These are phyloP conservation scores for Umbellularia californica DNA, from an alignment of 164 flowering plant species.

Conservation along the genomic window DNA sequence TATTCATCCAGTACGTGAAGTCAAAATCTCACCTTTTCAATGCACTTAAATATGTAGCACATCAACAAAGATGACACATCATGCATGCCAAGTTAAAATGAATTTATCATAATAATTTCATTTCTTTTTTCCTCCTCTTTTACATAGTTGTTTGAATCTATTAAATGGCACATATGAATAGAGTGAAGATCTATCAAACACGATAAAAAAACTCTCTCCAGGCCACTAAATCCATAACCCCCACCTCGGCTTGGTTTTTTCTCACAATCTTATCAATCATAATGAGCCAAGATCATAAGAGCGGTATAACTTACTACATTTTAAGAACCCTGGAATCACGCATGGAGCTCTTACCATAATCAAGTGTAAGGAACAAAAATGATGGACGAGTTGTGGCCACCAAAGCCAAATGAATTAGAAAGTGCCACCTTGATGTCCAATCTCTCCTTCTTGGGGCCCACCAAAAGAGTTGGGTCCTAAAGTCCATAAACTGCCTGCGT, in stretches of 20 bases:
- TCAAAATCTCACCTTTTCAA: too few species aligned
- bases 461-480: slow-evolving; percentile 46
- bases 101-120: too few species aligned
- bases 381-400: slow-evolving; percentile 63
- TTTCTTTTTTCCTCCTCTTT: too few species aligned
- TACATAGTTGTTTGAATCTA: too few species aligned
- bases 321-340: not conserved
- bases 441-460: slow-evolving; percentile 48
- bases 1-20: too few species aligned
- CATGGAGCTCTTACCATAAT: not conserved
- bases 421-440: slow-evolving; percentile 51
- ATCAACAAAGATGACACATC: too few species aligned
- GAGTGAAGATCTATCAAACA: not conserved
- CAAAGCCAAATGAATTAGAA: slow-evolving; percentile 58
- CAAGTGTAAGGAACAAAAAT: slow-evolving; percentile 46
- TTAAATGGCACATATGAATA: too few species aligned
- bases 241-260: not conserved
- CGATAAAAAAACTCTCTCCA: not conserved
- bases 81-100: too few species aligned
- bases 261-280: not conserved
- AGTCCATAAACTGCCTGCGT: not conserved
- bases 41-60: too few species aligned
- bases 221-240: not conserved
- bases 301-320: too few species aligned
- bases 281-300: not conserved